phyloP scores from a whole-genome alignment of 2,329 filamentous ascomycete genomes.

The Pseudophaeomoniella oleicola region DNA sequence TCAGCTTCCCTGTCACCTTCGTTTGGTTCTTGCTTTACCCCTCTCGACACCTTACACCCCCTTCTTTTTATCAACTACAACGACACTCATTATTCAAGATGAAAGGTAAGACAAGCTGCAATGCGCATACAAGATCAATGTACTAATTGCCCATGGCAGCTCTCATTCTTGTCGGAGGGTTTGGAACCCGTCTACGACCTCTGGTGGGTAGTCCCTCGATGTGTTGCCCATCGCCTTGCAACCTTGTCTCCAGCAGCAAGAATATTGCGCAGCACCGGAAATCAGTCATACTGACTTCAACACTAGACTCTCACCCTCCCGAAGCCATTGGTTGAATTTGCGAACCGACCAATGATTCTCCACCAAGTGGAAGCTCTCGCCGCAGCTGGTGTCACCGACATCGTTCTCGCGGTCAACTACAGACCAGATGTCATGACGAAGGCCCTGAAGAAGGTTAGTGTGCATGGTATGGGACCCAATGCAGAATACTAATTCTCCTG shows the following conservation, averaged over 20 bases:
- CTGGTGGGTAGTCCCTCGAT: conserved; percentile 67
- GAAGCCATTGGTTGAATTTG: conserved; percentile 95
- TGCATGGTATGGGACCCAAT: conserved; percentile 82
- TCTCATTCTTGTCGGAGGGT: conserved; percentile 97
- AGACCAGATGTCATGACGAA: conserved; percentile 95
- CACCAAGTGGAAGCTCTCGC: conserved; percentile 95
- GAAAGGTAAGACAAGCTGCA: conserved; percentile 23
- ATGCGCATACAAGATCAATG: conserved; percentile 6
- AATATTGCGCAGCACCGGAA: too few species aligned
- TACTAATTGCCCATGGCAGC: conserved; percentile 37
- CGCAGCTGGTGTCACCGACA: conserved; percentile 86
- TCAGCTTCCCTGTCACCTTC: background rate
- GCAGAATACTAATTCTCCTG: conserved; percentile 45
- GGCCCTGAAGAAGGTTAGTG: conserved; percentile 67
- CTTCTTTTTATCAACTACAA: too few species aligned
- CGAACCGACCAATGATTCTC: conserved; percentile 97
- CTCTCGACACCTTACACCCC: background rate
- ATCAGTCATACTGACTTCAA: conserved; percentile 6
- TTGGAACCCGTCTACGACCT: conserved; percentile 93
- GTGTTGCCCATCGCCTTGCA: conserved; percentile 9
- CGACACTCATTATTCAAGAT: conserved; percentile 14
- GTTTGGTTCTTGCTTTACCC: background rate
- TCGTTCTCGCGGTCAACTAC: conserved; percentile 98
- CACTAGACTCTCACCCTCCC: conserved; percentile 86
- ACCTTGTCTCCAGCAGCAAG: background rate